These are phyloP conservation scores for Chromosphaera perkinsii DNA, from an alignment of 208 protist species.

Conservation along the genomic window DNA sequence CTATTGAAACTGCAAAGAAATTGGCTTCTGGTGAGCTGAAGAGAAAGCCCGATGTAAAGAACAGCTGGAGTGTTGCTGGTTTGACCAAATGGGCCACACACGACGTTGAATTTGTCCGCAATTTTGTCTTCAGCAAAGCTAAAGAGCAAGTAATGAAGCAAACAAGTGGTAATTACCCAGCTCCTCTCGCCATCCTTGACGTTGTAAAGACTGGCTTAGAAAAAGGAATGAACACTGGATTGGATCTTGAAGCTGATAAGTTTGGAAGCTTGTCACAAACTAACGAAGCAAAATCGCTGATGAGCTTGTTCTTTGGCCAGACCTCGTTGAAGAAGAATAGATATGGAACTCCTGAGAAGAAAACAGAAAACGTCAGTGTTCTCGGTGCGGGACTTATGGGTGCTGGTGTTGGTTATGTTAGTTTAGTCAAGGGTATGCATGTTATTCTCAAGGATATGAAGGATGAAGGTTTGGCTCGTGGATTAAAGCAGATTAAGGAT, in stretches of 20 bases:
- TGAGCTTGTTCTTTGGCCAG: conserved; percentile 78
- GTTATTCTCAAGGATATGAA: conserved; percentile 32
- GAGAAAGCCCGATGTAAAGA: conserved; percentile 7
- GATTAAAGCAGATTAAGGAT: conserved; percentile 38
- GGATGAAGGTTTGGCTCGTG: conserved; percentile 30
- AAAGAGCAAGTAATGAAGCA: conserved; percentile 51
- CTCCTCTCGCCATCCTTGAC: conserved; percentile 80
- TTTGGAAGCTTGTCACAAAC: conserved; percentile 19
- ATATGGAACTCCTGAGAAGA: conserved; percentile 35
- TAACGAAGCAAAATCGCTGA: conserved; percentile 73
- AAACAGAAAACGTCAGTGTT: conserved; percentile 45
- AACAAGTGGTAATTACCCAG: conserved; percentile 83
- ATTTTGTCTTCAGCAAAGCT: conserved; percentile 48
- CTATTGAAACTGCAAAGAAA: conserved; percentile 20
- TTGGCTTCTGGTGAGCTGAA: conserved; percentile 13
- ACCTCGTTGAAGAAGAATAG: conserved; percentile 72
- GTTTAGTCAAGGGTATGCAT: background rate
- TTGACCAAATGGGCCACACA: conserved; percentile 28
- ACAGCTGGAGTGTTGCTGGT: background rate
- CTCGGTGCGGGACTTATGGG: conserved; percentile 67
- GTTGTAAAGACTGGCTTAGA: conserved; percentile 67
- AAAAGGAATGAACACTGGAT: conserved; percentile 38
- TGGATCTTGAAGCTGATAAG: conserved; percentile 14
- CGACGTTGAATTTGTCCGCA: conserved; percentile 28
- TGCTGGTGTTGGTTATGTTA: conserved; percentile 54